These are phyloP conservation scores for Mallotus nudiflorus DNA, from an alignment of 345 rosid genomes.

Conservation along the genomic window DNA sequence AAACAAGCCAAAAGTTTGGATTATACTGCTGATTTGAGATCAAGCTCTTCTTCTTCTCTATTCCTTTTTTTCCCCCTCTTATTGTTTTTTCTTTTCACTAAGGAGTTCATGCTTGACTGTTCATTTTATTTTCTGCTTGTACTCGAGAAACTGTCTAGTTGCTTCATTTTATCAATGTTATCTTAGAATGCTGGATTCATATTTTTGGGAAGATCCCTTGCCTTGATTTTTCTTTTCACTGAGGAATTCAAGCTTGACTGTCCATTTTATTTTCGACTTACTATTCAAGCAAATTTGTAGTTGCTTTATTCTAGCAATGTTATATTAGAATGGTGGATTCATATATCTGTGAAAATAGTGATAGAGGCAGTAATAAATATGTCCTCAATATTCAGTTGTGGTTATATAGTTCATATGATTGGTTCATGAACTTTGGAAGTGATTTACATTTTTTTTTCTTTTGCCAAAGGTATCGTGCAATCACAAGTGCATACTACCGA, in stretches of 20 bases:
- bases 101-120: neutral
- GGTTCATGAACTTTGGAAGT: neutral
- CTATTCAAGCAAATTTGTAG: no score
- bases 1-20: neutral
- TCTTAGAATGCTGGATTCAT: neutral
- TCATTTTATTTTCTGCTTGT: no score
- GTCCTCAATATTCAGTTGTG: neutral
- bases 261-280: no score
- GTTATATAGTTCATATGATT: neutral
- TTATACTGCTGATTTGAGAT: neutral
- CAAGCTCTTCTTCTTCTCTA: neutral
- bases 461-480: conserved; percentile 68
- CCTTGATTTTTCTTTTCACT: no score
- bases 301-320: no score
- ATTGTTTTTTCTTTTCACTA: no score
- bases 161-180: neutral
- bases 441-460: conserved; percentile 6
- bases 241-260: no score
- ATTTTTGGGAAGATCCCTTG: neutral
- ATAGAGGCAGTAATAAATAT: neutral
- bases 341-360: neutral
- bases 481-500: conserved; percentile 87
- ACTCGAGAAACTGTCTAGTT: neutral
- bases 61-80: neutral
- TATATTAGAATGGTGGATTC: neutral